A percentile compares a stretch with the other conserved stretches of the same genome.
These are phyloP conservation scores for Tetradesmus lagerheimii DNA, from an alignment of 139 green algal genomes.

Conservation along the genomic window DNA sequence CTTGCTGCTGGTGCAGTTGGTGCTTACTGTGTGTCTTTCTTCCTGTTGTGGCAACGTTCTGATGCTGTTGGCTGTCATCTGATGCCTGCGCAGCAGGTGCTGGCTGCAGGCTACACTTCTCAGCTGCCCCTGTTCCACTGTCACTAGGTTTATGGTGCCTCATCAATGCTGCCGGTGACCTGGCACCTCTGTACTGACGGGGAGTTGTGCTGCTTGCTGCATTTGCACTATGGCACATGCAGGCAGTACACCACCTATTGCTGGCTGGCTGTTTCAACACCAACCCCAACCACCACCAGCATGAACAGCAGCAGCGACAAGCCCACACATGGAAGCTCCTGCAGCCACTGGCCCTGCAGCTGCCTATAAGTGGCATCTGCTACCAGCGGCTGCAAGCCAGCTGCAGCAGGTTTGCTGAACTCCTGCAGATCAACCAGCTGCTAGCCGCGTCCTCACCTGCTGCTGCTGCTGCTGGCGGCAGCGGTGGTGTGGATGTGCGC, in stretches of 20 bases:
- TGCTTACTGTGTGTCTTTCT: too few relatives aligned
- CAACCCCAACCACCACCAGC: neutral
- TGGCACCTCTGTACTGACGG: neutral
- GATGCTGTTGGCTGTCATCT: too few relatives aligned
- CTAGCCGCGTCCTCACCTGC: neutral
- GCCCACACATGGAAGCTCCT: neutral
- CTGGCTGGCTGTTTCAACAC: neutral
- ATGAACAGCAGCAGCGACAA: neutral
- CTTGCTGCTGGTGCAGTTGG: too few relatives aligned
- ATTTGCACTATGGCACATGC: neutral
- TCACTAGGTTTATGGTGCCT: too few relatives aligned
- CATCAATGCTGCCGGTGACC: too few relatives aligned
- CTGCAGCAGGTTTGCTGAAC: neutral
- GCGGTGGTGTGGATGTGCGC: neutral
- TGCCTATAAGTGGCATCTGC: conserved; percentile 27
- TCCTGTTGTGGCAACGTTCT: too few relatives aligned
- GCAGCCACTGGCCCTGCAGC: neutral
- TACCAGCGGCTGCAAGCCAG: neutral
- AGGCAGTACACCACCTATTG: neutral
- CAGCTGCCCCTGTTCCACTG: too few relatives aligned
- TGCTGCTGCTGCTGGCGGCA: conserved; percentile 9
- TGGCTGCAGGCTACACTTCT: too few relatives aligned
- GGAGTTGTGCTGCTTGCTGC: neutral
- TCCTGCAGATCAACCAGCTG: conserved; percentile 5
- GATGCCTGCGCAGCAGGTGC: too few relatives aligned